Conservation (phyloP, 768 basidiomycete genomes). For the Termitomyces sp. region DNA sequence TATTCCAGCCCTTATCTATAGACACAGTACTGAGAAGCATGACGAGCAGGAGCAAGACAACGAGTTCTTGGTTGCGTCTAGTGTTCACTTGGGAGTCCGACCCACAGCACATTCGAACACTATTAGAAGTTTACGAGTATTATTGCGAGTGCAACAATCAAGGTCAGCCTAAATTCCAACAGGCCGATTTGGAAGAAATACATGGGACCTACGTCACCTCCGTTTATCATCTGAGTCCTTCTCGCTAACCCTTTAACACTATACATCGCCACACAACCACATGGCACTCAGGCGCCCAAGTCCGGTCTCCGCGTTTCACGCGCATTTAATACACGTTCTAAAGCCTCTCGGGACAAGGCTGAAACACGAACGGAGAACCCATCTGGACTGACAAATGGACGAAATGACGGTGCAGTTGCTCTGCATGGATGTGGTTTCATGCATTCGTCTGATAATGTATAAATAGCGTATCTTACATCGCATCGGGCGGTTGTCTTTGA, state of each 20-base stretch:
- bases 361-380: not conserved
- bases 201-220: too few relatives aligned
- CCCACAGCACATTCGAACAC: slow-evolving; percentile 6
- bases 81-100: slow-evolving; percentile 14
- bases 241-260: not conserved
- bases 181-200: not conserved
- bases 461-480: not conserved
- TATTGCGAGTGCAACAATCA: slow-evolving; percentile 13
- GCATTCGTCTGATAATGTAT: not conserved
- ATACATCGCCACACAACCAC: not conserved
- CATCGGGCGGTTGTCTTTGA: not conserved
- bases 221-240: too few relatives aligned
- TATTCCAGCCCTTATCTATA: slow-evolving; percentile 1
- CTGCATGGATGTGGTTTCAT: too few relatives aligned
- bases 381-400: not conserved
- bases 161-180: slow-evolving; percentile 3
- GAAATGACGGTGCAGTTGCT: not conserved
- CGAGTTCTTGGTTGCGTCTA: slow-evolving; percentile 8
- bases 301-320: not conserved
- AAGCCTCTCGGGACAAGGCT: not conserved
- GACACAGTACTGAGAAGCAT: not conserved
- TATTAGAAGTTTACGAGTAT: not conserved
- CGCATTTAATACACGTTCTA: not conserved
- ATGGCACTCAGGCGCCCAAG: not conserved
- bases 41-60: not conserved